These are phyloP conservation scores for Dictyostelium gargantuum DNA, from an alignment of 208 protist species.

Conservation along the genomic window DNA sequence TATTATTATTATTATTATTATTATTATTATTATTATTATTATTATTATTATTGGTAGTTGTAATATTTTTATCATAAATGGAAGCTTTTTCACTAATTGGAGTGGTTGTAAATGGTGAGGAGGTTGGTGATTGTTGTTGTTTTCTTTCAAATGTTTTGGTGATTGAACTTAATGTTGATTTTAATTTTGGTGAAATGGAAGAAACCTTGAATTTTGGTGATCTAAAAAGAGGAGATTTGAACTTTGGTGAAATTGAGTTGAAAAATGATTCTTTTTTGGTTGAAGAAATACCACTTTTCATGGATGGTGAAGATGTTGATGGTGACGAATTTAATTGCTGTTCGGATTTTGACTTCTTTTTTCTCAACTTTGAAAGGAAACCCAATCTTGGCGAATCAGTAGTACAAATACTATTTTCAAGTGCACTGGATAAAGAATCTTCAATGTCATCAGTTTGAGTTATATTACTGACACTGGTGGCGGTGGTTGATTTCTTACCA, in stretches of 20 bases:
- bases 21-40: background rate
- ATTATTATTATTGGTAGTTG: background rate
- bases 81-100: background rate
- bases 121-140: background rate
- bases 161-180: background rate
- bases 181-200: constrained; percentile 8
- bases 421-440: too few relatives aligned
- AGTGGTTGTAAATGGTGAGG: background rate
- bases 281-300: background rate
- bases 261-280: background rate
- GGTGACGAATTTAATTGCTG: background rate
- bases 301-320: background rate
- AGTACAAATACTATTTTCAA: too few relatives aligned
- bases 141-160: background rate
- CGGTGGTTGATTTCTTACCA: too few relatives aligned
- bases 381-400: background rate
- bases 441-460: too few relatives aligned
- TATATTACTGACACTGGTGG: too few relatives aligned
- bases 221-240: background rate
- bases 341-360: background rate
- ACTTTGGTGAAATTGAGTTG: background rate
- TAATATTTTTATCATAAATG: background rate
- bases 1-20: background rate
- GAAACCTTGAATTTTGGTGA: constrained; percentile 9
- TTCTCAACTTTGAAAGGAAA: background rate